These are phyloP conservation scores for Bruguiera gymnorhiza DNA, from an alignment of 345 rosid genomes.

Conservation along the genomic window DNA sequence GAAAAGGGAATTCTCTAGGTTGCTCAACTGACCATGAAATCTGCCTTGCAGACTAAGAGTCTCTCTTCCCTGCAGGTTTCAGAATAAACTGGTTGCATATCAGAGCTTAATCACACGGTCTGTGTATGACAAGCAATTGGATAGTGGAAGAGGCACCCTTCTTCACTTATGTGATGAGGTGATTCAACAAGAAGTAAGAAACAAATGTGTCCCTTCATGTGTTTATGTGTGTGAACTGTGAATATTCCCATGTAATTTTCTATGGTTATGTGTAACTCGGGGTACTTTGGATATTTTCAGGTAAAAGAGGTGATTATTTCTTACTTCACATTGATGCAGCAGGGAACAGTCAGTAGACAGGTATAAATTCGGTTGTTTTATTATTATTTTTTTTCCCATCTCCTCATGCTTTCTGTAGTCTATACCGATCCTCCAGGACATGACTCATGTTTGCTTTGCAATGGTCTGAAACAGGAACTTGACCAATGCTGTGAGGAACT, in stretches of 20 bases:
- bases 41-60: not conserved
- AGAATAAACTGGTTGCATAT: slow-evolving; percentile 18
- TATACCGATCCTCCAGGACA: not conserved
- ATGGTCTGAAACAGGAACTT: slow-evolving; percentile 43
- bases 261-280: not conserved
- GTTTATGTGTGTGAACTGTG: not conserved
- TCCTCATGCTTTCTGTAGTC: not conserved
- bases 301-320: slow-evolving; percentile 19
- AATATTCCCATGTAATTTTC: not conserved
- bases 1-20: no score
- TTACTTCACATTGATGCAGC: slow-evolving; percentile 16
- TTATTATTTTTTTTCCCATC: not conserved
- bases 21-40: no score
- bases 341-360: slow-evolving; percentile 20
- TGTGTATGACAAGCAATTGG: slow-evolving; percentile 64
- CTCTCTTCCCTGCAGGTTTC: slow-evolving; percentile 12
- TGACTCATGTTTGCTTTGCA: slow-evolving; percentile 10
- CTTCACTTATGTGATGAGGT: slow-evolving; percentile 79
- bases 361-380: not conserved
- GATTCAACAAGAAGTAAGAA: slow-evolving; percentile 20
- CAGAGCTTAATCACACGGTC: slow-evolving; percentile 23
- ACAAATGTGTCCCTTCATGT: not conserved
- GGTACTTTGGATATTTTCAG: not conserved
- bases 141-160: slow-evolving; percentile 82
- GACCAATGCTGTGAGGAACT: slow-evolving; percentile 57